Evolutionary conservation across 164 flowering plant species (phyloP), one percentile per base, ranked within the genome.

Genomic region (Kingdonia uniflora): DNA sequence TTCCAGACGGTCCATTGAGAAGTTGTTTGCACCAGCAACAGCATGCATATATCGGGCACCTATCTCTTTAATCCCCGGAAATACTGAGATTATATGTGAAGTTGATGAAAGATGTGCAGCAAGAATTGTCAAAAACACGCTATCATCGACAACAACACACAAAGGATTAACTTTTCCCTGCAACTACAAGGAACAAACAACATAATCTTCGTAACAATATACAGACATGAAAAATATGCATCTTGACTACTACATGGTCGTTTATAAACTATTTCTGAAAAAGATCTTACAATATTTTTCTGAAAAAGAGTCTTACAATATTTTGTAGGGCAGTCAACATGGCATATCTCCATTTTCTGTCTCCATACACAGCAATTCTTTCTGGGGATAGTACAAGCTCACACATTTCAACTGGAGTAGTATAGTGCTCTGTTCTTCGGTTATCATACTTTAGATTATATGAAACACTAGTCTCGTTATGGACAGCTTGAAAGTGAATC

Each of bases 61-160:
- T 48, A 75, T 78, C 33, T 76, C 82, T 51, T 67, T 71, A 49
- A 87, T 53, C 55, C 94, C 95, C 10, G 98, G 96, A 72, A 84
- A 81, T 55, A 85, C 50, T 35, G 92, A 71, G 42, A 82, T 75
- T 43, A 91, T 68, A 58, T 63, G 70, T 61, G 87, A 70, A 51
- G 54, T 64, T 61, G 58, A 65, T 23, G 82, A 81, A 58, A 80
- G 74, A 66, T 60, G 65, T 43, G 85, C 82, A 41, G 63, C 51
- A 50, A 78, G 75, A 70, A 85, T 60, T 19, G 98, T 59, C 65
- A 79, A 67, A 71, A 80, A 85, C 46, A 91, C 52, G 64, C 96
- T 91, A 59, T 91, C 98, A 76, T 91, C 96, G 44, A 76, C 90
- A 51, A 87, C 80, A 47, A 85, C 56, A 57, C 96, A 87, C 62